Conservation (phyloP, 805 yeast genomes). For the Wickerhamiella slavikovae region DNA sequence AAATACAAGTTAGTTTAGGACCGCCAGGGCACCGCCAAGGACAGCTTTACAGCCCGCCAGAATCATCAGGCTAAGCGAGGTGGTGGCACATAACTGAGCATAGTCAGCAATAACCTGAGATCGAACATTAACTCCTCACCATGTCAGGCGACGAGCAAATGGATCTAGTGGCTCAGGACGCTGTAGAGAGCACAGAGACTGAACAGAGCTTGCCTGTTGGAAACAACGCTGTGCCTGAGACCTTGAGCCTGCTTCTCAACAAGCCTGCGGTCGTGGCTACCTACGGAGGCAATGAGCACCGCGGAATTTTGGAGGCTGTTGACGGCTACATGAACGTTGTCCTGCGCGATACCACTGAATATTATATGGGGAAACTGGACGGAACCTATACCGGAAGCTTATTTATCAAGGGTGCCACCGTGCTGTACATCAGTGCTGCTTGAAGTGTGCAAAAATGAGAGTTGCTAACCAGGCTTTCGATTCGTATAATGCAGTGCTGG, state of each 20-base stretch:
- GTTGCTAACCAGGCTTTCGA: too few species aligned
- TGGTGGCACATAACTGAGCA: too few species aligned
- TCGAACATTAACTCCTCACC: too few species aligned
- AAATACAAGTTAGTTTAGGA: too few species aligned
- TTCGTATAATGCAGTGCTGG: neutral
- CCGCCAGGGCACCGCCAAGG: too few species aligned
- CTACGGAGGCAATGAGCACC: constrained; percentile 71
- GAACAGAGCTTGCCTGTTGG: too few species aligned
- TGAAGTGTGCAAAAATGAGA: constrained; percentile 5
- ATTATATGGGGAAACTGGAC: constrained; percentile 27
- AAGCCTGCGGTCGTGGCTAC: constrained; percentile 63
- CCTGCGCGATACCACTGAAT: constrained; percentile 55
- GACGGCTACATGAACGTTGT: constrained; percentile 97
- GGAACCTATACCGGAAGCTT: constrained; percentile 55
- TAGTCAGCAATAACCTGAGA: too few species aligned
- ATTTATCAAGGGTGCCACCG: constrained; percentile 67
- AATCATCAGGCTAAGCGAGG: too few species aligned
- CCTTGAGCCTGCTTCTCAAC: constrained; percentile 62
- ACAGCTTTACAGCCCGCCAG: too few species aligned
- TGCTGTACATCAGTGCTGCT: constrained; percentile 16
- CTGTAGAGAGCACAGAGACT: too few species aligned
- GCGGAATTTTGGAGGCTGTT: constrained; percentile 61
- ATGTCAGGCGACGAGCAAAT: too few species aligned
- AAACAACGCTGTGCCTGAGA: constrained; percentile 18
- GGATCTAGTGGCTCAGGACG: too few species aligned